Conservation (phyloP, 257 asterid genomes). For the Marsdenia floribunda region DNA sequence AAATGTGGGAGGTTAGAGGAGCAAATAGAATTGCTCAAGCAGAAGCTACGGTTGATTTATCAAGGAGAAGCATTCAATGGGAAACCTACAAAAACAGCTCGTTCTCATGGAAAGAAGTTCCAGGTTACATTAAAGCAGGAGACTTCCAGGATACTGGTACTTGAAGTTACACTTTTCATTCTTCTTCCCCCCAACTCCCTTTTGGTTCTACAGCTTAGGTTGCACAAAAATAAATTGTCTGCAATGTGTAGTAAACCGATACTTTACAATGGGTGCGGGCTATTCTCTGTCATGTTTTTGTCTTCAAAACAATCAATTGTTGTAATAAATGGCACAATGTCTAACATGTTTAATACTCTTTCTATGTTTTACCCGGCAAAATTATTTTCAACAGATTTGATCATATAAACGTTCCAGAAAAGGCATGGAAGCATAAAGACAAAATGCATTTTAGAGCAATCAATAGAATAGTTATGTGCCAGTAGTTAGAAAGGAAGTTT, state of each 20-base stretch:
- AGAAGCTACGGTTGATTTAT: slow-evolving; percentile 60
- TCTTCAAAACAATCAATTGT: not conserved
- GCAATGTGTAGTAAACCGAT: not conserved
- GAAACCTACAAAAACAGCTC: slow-evolving; percentile 83
- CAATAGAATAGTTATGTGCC: not conserved
- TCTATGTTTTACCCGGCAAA: not conserved
- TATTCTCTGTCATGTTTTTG: not conserved
- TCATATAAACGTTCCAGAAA: not conserved
- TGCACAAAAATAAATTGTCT: not conserved
- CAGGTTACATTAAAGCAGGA: slow-evolving; percentile 85
- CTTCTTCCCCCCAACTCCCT: too few species aligned
- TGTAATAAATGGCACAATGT: too few species aligned
- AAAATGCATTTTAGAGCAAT: not conserved
- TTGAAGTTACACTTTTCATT: not conserved
- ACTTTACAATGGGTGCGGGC: too few species aligned
- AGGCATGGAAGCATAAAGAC: not conserved
- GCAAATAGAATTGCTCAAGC: slow-evolving; percentile 70
- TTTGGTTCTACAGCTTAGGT: too few species aligned
- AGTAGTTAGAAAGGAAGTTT: not conserved
- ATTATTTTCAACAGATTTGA: not conserved
- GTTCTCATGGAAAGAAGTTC: slow-evolving; percentile 88
- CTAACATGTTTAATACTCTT: too few species aligned
- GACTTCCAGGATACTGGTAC: slow-evolving; percentile 79
- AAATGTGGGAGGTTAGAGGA: slow-evolving; percentile 78
- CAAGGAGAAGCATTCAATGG: slow-evolving; percentile 89